A percentile compares a stretch with the other conserved stretches of the same genome.
Evolutionary conservation across 345 rosid species (phyloP).

Genomic region (Laguncularia racemosa): DNA sequence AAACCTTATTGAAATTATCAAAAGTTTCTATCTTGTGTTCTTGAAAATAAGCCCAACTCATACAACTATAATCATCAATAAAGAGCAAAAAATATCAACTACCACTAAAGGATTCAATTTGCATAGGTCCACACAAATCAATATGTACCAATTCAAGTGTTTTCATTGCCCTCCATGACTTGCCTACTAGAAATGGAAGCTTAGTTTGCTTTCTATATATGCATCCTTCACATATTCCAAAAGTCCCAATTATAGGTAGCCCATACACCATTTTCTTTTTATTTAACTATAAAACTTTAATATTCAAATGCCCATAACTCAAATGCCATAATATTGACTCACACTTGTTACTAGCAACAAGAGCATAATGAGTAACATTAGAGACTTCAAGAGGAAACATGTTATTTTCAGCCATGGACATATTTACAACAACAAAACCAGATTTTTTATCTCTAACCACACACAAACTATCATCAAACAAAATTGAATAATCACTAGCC

Average conservation of each 20-base stretch:
- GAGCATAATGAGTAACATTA: too few relatives aligned
- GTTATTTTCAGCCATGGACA: not conserved
- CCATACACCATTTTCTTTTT: not conserved
- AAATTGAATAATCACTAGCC: not conserved
- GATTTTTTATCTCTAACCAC: not conserved
- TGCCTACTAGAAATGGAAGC: not conserved
- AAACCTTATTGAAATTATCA: not conserved
- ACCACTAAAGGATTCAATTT: conserved; percentile 2
- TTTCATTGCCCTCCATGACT: not conserved
- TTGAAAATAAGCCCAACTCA: conserved; percentile 5
- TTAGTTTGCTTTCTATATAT: not conserved
- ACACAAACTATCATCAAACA: conserved; percentile 7
- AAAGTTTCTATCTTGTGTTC: not conserved
- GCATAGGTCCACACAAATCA: conserved; percentile 2
- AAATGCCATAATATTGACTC: too few relatives aligned
- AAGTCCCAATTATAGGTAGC: not conserved
- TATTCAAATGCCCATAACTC: too few relatives aligned
- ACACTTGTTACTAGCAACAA: too few relatives aligned
- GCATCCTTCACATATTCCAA: not conserved
- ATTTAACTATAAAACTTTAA: too few relatives aligned
- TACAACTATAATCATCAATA: conserved; percentile 5
- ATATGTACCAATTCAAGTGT: conserved; percentile 8
- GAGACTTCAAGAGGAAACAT: not conserved
- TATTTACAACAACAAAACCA: not conserved
- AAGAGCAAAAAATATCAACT: conserved; percentile 1